Evolutionary conservation across 2,329 filamentous ascomycete genomes (phyloP).

Genomic region (Fusarium goolgardi): DNA sequence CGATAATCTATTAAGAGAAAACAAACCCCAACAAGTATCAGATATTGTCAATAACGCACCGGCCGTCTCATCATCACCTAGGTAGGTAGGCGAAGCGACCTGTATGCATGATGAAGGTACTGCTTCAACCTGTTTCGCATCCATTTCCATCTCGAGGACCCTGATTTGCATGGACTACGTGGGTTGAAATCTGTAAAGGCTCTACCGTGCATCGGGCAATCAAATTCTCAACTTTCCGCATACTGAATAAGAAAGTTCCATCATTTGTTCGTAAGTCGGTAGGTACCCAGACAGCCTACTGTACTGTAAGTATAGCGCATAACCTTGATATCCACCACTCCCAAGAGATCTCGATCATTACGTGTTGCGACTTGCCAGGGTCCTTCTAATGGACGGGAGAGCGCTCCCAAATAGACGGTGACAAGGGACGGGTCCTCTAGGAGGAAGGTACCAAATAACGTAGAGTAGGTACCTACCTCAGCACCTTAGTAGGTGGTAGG

Average conservation of each 20-base stretch:
- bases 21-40: not conserved
- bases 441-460: not conserved
- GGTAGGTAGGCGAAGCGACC: not conserved
- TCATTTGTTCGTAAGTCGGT: not conserved
- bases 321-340: constrained; percentile 30
- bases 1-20: not conserved
- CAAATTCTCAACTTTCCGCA: constrained; percentile 29
- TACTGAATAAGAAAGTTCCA: constrained; percentile 25
- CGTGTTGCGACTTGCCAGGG: constrained; percentile 22
- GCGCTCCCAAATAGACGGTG: constrained; percentile 14
- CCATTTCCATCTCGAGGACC: constrained; percentile 6
- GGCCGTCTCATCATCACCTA: not conserved
- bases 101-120: not conserved
- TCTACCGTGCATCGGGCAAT: constrained; percentile 7
- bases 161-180: constrained; percentile 22
- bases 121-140: not conserved
- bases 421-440: constrained; percentile 17
- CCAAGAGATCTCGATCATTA: constrained; percentile 34
- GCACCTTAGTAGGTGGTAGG: no score
- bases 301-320: constrained; percentile 16
- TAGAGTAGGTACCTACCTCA: no score
- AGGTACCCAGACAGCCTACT: not conserved
- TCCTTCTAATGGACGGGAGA: constrained; percentile 12
- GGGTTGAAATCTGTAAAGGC: constrained; percentile 7
- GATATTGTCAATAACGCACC: not conserved